A percentile compares a stretch with the other conserved stretches of the same genome.
Evolutionary conservation across 257 asterid genomes (phyloP).

Genomic region (Paraleonurus japonicus): DNA sequence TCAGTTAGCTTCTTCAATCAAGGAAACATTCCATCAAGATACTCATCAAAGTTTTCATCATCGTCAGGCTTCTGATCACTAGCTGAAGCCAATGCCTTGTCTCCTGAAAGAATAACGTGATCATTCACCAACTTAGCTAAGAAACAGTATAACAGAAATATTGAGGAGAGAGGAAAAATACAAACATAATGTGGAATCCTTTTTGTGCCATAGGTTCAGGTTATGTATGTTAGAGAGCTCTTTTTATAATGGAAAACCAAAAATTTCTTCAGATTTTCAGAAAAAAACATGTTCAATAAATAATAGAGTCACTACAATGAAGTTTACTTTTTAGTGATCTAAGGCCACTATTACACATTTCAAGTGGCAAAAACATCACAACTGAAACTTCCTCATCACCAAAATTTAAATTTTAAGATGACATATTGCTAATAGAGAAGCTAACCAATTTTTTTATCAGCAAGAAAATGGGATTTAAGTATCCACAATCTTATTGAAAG

Average conservation of each 20-base stretch:
- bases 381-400: no score
- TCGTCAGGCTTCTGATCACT: constrained; percentile 37
- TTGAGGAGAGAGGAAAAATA: background rate
- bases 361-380: no score
- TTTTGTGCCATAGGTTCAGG: background rate
- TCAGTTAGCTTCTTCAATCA: constrained; percentile 23
- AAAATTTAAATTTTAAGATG: background rate
- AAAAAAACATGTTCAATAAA: background rate
- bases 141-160: background rate
- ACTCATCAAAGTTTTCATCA: constrained; percentile 80
- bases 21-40: constrained; percentile 92
- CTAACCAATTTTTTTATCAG: background rate
- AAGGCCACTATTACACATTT: no score
- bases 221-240: background rate
- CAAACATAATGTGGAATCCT: background rate
- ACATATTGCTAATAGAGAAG: background rate
- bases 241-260: background rate
- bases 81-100: constrained; percentile 42
- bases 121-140: background rate
- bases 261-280: background rate
- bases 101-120: constrained; percentile 40
- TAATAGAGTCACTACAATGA: background rate
- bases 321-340: background rate
- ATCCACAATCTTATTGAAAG: background rate
- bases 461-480: background rate